Evolutionary conservation across 2,329 filamentous ascomycete species (phyloP), one percentile per base, ranked within the genome.

Genomic region (Ophiostoma ips): DNA sequence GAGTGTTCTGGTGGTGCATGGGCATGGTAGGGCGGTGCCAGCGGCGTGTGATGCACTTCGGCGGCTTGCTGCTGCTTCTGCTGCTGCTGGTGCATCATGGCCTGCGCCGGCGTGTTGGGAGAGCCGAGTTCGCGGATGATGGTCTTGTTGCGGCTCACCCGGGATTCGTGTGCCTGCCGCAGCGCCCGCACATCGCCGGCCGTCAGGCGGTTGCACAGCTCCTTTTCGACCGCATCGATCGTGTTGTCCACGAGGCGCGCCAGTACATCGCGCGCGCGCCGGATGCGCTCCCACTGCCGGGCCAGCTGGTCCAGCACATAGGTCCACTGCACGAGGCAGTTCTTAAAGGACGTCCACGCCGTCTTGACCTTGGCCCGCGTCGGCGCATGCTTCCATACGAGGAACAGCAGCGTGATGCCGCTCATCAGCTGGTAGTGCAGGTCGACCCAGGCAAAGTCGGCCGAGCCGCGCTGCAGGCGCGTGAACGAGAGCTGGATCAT

Each of bases 401-500:
- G 34, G 30, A 59, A 59, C 0, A 59, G 46, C 30, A 59, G 40
- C 2, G 56, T 59, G 35, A 59, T 57, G 15, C 57, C 57, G 47
- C 56, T 55, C 54, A 59, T 56, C 8, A 58, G 49, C 31, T 59
- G 57, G 49, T 57, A 55, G 48, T 59, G 57, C 2, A 59, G 50
- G 21, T 58, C 56, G 8, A 58, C 52, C 57, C 56, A 59, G 2
- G 55, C 55, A 30, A 57, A 56, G 24, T 58, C 56, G 7, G 53
- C 50, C 4, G 53, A 47, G 3, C 54, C 53, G 5, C 44, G 31
- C 33, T 50, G 48, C 3, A 50, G 43, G 13, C 48, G 35, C n/a
- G 51, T 54, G 16, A 59, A 59, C 1, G 56, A 54, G 7, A 58
- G 51, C 8, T 57, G 56, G 13, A 59, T 55, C 43, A 58, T 53